These are phyloP conservation scores for Diphasiastrum complanatum DNA, from an alignment of 83 land plant genomes.

Conservation along the genomic window DNA sequence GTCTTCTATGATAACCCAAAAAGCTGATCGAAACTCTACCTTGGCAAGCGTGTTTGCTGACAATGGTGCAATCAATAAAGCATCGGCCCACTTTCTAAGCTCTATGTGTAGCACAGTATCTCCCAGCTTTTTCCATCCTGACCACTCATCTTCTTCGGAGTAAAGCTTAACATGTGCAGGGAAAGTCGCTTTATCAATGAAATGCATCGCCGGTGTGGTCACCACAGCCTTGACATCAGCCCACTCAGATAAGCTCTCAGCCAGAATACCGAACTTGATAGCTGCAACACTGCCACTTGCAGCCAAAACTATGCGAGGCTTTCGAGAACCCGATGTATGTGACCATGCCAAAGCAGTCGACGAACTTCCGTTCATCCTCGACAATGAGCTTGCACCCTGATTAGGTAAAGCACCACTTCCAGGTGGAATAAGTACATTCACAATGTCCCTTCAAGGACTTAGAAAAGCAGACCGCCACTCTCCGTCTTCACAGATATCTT, in stretches of 20 bases:
- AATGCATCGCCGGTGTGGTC: conserved; percentile 72
- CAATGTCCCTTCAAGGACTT: too few relatives aligned
- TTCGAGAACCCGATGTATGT: conserved; percentile 26
- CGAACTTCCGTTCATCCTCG: too few relatives aligned
- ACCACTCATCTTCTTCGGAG: conserved; percentile 96
- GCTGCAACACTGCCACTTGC: conserved; percentile 98
- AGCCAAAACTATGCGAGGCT: conserved; percentile 77
- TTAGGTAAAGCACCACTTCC: too few relatives aligned
- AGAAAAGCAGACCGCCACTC: too few relatives aligned
- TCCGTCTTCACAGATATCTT: too few relatives aligned
- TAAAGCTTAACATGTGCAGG: conserved; percentile 61
- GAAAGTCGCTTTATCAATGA: conserved; percentile 59
- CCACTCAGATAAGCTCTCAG: conserved; percentile 73
- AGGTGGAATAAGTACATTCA: too few relatives aligned
- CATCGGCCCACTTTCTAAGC: conserved; percentile 89
- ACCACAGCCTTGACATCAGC: conserved; percentile 89
- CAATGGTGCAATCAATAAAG: conserved; percentile 84
- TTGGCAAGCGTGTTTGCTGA: conserved; percentile 95
- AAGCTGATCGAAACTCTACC: too few relatives aligned
- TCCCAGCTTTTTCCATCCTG: conserved; percentile 79
- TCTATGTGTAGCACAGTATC: conserved; percentile 89
- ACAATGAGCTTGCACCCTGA: too few relatives aligned
- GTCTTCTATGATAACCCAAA: too few relatives aligned
- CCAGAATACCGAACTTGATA: conserved; percentile 74
- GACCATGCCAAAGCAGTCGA: too few relatives aligned